Base-by-base conservation (phyloP, 148 eudicot genomes). In the Spergularia marina region DNA sequence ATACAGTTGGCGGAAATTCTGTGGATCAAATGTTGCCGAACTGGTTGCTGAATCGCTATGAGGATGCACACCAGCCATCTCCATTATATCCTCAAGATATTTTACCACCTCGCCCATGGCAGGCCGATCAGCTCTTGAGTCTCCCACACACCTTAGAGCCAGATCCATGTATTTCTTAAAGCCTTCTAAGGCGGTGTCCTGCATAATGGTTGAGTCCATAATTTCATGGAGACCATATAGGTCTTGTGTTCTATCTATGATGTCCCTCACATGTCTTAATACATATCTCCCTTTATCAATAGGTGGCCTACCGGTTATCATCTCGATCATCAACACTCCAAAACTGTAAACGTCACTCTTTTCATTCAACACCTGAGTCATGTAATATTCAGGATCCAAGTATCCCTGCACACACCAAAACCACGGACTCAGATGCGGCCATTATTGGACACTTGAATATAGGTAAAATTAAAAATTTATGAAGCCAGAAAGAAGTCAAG, bases 291-390 rank as follows among this genome's bases (percentile, higher is more conserved):
- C 97, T 76, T 86, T 85, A 71, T 89, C 91, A 12, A 94, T 89
- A 44, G 98, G 97, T 71, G 85, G 83, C 79, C 60, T 91, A 0
- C 91, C 88, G 12, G 87, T 89, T 66, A 92, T 34, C 18, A 94
- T 87, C 68, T 94, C 98, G 5, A 94, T 86, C 96, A 94, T 87
- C n/a, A 94, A 84, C 30, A 94, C 96, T 15, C 98, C 96, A 11
- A 90, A 94, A 83, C 98, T 91, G 69, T 90, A 94, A 2, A 94
- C 92, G 21, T 94, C 98, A 56, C 94, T 94, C 71, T 90, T 91
- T 36, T 94, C 97, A 0, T 91, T 94, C 60, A 94, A 51, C 76
- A 89, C 91, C 81, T 92, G 93, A 30, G 89, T 89, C 88, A 89
- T 82, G 87, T 92, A 94, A 83, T 94, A 94, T 76, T 91, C 96